These are phyloP conservation scores for Saccharum hybrid DNA, from an alignment of 202 grass and related monocot species.

Conservation along the genomic window DNA sequence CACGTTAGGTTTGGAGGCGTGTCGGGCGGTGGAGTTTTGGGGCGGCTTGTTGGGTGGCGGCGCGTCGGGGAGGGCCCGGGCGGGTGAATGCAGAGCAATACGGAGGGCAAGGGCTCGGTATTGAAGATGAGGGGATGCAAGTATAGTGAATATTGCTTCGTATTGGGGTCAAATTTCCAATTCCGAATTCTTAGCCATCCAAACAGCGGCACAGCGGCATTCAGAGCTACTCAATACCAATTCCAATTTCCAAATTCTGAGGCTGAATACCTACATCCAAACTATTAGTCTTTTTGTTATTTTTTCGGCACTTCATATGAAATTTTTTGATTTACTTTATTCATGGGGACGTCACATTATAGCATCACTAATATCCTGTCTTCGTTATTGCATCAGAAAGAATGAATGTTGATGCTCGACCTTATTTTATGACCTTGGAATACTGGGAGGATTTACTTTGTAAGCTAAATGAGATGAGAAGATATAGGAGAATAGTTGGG, in stretches of 20 bases:
- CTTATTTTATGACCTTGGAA: constrained; percentile 63
- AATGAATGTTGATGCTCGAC: constrained; percentile 42
- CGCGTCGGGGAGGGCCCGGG: neutral
- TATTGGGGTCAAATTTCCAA: neutral
- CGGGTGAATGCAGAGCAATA: neutral
- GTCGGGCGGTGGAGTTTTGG: neutral
- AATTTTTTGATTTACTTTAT: constrained; percentile 18
- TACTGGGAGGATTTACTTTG: constrained; percentile 84
- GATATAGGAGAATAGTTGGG: constrained; percentile 90
- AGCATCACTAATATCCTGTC: constrained; percentile 29
- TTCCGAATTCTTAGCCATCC: neutral
- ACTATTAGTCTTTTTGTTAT: neutral
- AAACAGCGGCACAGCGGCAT: neutral
- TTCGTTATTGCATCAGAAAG: constrained; percentile 53
- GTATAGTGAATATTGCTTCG: neutral
- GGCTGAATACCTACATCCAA: neutral
- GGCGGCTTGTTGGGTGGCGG: neutral
- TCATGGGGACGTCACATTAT: neutral
- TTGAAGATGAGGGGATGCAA: neutral
- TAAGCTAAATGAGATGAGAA: constrained; percentile 81
- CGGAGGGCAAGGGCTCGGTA: neutral
- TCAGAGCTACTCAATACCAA: neutral
- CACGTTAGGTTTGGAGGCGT: no score
- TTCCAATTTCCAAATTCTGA: neutral
- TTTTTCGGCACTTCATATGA: neutral